These are phyloP conservation scores for Populus hybrid DNA, from an alignment of 441 rosid genomes.

Conservation along the genomic window DNA sequence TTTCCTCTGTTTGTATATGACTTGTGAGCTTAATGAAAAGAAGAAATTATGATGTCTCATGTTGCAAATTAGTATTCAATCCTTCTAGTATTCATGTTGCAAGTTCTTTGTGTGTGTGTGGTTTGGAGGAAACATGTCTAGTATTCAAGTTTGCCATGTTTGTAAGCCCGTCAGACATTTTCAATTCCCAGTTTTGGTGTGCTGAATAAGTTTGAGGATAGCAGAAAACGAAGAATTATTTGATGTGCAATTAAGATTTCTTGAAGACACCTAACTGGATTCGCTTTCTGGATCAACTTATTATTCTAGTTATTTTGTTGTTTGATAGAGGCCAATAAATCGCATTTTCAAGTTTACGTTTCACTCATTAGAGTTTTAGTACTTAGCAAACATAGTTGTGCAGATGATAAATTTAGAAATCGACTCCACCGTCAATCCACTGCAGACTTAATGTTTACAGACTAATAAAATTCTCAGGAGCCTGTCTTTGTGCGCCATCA, in stretches of 20 bases:
- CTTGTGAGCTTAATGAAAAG: not conserved
- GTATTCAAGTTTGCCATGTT: too few relatives aligned
- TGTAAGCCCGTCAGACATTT: too few relatives aligned
- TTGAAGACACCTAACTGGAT: not conserved
- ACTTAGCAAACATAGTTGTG: not conserved
- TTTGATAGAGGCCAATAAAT: not conserved
- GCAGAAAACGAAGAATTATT: not conserved
- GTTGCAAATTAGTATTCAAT: too few relatives aligned
- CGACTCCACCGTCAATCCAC: not conserved
- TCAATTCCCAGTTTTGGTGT: too few relatives aligned
- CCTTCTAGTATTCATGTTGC: too few relatives aligned
- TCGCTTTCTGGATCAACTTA: not conserved
- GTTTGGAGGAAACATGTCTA: too few relatives aligned
- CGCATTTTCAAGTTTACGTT: too few relatives aligned
- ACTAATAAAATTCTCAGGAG: not conserved
- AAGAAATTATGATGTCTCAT: too few relatives aligned
- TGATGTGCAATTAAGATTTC: not conserved
- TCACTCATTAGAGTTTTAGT: too few relatives aligned
- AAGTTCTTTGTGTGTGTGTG: too few relatives aligned
- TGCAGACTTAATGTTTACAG: not conserved
- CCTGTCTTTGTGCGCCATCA: not conserved
- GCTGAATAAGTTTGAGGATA: not conserved
- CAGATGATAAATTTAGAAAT: not conserved
- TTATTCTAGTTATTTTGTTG: not conserved
- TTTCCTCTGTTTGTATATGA: not conserved